These are phyloP conservation scores for Mycena latifolia DNA, from an alignment of 768 basidiomycete species.

Conservation along the genomic window DNA sequence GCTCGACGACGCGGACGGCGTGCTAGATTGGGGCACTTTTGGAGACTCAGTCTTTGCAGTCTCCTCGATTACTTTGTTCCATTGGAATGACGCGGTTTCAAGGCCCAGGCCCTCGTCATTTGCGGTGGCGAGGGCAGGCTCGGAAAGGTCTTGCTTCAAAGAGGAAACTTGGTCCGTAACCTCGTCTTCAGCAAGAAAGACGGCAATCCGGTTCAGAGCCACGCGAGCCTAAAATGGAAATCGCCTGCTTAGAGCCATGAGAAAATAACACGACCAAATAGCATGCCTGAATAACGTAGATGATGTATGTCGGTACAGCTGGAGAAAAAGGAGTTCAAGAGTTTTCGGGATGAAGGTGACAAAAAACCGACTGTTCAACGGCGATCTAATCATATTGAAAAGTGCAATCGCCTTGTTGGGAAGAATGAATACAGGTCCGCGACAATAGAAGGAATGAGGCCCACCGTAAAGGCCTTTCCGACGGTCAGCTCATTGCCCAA, in stretches of 20 bases:
- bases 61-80: slow-evolving; percentile 66
- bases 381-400: slow-evolving; percentile 83
- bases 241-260: no score
- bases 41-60: no score
- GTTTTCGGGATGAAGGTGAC: slow-evolving; percentile 35
- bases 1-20: slow-evolving; percentile 1
- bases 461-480: slow-evolving; percentile 87
- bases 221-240: slow-evolving; percentile 74
- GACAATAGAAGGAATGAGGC: no score
- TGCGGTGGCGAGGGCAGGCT: slow-evolving; percentile 40
- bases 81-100: slow-evolving; percentile 70
- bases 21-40: neutral
- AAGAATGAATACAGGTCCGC: no score
- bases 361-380: slow-evolving; percentile 19
- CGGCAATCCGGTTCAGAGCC: slow-evolving; percentile 75
- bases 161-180: slow-evolving; percentile 76
- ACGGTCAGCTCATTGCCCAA: slow-evolving; percentile 83
- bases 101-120: slow-evolving; percentile 66
- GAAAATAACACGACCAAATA: neutral
- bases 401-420: slow-evolving; percentile 77
- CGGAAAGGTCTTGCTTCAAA: slow-evolving; percentile 60
- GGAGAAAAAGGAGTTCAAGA: neutral
- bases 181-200: slow-evolving; percentile 79
- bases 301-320: slow-evolving; percentile 81
- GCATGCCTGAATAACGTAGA: slow-evolving; percentile 75